phyloP scores from a whole-genome alignment of 495 filamentous ascomycete species.

The Astrothelium subdiscretum region DNA sequence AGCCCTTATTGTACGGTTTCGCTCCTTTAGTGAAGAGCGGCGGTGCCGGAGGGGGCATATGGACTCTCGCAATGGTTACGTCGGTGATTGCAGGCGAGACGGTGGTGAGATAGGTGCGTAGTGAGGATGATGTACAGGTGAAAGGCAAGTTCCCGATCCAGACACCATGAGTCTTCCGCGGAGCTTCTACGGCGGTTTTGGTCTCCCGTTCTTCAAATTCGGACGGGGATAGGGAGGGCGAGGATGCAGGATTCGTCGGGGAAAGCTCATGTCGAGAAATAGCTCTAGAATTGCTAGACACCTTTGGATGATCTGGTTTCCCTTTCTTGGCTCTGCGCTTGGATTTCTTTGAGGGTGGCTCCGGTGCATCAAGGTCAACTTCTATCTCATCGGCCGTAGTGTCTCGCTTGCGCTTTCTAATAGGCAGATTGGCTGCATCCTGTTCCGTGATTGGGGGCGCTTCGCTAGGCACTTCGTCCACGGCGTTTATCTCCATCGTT shows the following conservation, averaged over 20 bases:
- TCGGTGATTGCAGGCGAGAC: conserved; percentile 51
- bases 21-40: conserved; percentile 5
- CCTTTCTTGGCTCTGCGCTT: conserved; percentile 30
- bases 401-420: conserved; percentile 30
- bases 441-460: neutral
- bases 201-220: conserved; percentile 8
- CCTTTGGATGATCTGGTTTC: conserved; percentile 31
- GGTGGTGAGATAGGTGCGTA: conserved; percentile 65
- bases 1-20: conserved; percentile 60
- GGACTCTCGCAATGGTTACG: conserved; percentile 64
- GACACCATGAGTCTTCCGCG: conserved; percentile 54
- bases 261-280: neutral
- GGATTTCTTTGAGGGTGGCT: conserved; percentile 83
- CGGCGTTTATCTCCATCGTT: neutral
- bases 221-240: neutral
- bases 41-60: conserved; percentile 50
- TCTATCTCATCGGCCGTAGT: conserved; percentile 41
- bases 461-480: neutral
- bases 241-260: neutral
- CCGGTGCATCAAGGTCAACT: conserved; percentile 75
- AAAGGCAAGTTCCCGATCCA: conserved; percentile 96
- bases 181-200: conserved; percentile 19
- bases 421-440: neutral
- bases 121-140: conserved; percentile 55
- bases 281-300: neutral